These are phyloP conservation scores for Akebia trifoliata DNA, from an alignment of 164 flowering plant genomes.

Conservation along the genomic window DNA sequence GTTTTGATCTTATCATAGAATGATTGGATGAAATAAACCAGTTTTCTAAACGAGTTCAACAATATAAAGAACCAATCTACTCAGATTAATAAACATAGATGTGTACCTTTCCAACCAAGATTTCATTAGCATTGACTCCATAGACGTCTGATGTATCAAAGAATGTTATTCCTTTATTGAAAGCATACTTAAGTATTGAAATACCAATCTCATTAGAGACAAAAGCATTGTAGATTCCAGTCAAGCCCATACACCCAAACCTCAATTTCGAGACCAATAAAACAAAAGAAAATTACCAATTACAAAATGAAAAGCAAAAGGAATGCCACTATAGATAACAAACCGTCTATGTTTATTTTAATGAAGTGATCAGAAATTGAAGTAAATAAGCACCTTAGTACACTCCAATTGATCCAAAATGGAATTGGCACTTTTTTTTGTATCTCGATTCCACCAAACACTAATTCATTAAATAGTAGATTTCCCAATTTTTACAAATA, in stretches of 20 bases:
- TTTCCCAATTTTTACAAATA: no score
- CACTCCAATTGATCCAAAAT: no score
- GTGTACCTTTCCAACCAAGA: conserved; percentile 51
- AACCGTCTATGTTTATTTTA: no score
- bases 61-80: neutral
- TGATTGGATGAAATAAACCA: neutral
- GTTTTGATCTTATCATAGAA: neutral
- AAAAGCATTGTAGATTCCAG: conserved; percentile 45
- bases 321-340: no score
- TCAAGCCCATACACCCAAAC: conserved; percentile 54
- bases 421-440: no score
- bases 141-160: conserved; percentile 63
- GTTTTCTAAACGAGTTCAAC: neutral
- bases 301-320: neutral
- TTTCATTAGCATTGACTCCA: conserved; percentile 48
- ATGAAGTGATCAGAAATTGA: no score
- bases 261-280: conserved; percentile 60
- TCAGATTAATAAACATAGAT: neutral
- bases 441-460: no score
- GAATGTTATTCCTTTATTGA: conserved; percentile 53
- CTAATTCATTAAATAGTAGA: no score
- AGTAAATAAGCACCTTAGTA: no score
- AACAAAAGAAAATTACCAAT: neutral
- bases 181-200: conserved; percentile 42
- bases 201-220: conserved; percentile 47